Evolutionary conservation across 768 basidiomycete genomes (phyloP), one percentile per base, ranked within the genome.

Genomic region (Royoungia palumana): DNA sequence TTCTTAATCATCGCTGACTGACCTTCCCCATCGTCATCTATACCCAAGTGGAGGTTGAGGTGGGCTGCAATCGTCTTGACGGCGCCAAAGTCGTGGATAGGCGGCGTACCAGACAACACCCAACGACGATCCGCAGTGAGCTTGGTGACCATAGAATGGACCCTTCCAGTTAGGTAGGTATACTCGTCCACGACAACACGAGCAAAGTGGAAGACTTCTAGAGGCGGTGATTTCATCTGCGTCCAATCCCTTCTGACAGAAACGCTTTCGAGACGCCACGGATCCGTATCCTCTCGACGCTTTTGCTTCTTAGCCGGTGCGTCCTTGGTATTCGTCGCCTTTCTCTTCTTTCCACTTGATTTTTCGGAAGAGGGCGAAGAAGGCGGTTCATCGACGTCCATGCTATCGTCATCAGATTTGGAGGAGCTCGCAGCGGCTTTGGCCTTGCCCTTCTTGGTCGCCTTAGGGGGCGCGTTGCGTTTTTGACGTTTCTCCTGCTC

Each of bases 91-190:
- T 94, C 89, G 49, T 88, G 85, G 46, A 92, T 85, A 0, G 94
- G 94, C 8, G 94, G 94, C 20, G 94, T 97, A 12, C 94, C 94
- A 3, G 94, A 97, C n/a, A 97, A 76, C 6, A 97, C 90, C 94
- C 94, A 97, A 47, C 85, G 87, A 37, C 89, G 78, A 42, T 86
- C 83, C 0, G 89, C 85, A 11, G 82, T 80, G 19, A 94, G 69
- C 41, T 78, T 79, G 3, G 89, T 90, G 32, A 95, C 78, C 58
- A 93, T 75, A 3, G 89, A 76, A 53, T 89, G 86, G 7, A 84
- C 76, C 58, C 87, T 84, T 46, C 88, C 90, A 21, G 85, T 82
- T 20, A 94, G 76, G 60, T 97, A 96, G 1, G 93, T 94, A 66
- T 94, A 97, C 63, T 97, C 94, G 68, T 96, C 94, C 35, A 95